Evolutionary conservation across 1,284 basidiomycete species (phyloP).

Genomic region (Exobasidium cylindrosporum): DNA sequence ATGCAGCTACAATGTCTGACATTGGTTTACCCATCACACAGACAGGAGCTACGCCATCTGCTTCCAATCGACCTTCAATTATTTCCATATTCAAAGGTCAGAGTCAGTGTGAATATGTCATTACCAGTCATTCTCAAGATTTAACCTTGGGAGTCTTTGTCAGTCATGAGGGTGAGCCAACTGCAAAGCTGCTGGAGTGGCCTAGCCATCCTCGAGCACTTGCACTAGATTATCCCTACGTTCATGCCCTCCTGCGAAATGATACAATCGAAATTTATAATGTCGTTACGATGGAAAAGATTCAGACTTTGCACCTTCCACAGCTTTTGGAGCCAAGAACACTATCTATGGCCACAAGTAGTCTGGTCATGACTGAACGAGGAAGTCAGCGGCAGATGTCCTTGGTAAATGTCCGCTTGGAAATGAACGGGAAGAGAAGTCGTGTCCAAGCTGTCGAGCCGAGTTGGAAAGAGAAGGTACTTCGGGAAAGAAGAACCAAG

Average conservation of each 20-base stretch:
- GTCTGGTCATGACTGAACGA: neutral
- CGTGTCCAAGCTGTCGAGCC: neutral
- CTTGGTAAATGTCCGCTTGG: neutral
- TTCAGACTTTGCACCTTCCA: conserved; percentile 31
- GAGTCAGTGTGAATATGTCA: conserved; percentile 40
- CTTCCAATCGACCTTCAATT: conserved; percentile 45
- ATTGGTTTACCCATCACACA: conserved; percentile 51
- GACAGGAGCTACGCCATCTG: conserved; percentile 40
- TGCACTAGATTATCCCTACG: conserved; percentile 24
- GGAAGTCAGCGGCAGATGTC: neutral
- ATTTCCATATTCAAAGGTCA: conserved; percentile 24
- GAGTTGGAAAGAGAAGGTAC: neutral
- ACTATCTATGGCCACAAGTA: conserved; percentile 16
- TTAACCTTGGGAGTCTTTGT: conserved; percentile 51
- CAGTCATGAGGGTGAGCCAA: conserved; percentile 44
- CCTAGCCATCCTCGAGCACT: conserved; percentile 49
- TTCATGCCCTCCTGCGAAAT: conserved; percentile 47
- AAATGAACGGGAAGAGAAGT: neutral
- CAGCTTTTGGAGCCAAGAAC: conserved; percentile 39
- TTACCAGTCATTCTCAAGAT: conserved; percentile 47
- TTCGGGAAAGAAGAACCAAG: neutral
- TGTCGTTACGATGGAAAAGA: conserved; percentile 26
- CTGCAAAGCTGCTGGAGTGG: conserved; percentile 51
- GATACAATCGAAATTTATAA: conserved; percentile 45
- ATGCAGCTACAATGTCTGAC: conserved; percentile 29